Evolutionary conservation across 768 basidiomycete species (phyloP), one percentile per base, ranked within the genome.

Genomic region (Lactarius vividus): DNA sequence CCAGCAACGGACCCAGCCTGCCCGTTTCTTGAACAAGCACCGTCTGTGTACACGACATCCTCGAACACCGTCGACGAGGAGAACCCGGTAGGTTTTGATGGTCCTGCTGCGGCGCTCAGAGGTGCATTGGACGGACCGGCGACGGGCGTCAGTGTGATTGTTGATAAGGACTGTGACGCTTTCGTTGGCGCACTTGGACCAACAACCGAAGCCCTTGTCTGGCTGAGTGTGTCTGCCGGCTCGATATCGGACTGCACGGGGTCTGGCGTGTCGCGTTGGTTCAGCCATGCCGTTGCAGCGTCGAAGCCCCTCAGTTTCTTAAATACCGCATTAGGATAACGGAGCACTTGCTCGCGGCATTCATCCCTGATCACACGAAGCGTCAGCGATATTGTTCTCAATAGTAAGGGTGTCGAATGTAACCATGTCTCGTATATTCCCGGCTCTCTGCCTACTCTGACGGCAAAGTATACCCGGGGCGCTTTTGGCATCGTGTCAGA

Each of bases 11-110:
- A 82, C 1, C 82, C 85, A 3, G 33, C 35, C 72, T 86, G 77
- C 0, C 96, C 96, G 73, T 98, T 98, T 2, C 88, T 85, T 72
- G 84, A 85, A 69, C 93, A 94, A 7, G 94, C 89, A 13, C 96
- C 96, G 75, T 98, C 96, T 23, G 83, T 88, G 71, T 92, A 96
- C 1, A 94, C 94, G 15, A 89, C 77, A 49, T 78, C 74, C 70
- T 74, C 77, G 3, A 72, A 73, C 2, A 44, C 58, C 63, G 75
- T 76, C 29, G 79, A 74, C 13, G 68, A 59, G 28, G 39, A 23
- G 52, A 63, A n/a, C 28, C 57, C 63, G 62, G 64, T 53, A 42
- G 18, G 55, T 62, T 68, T 20, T 53, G 66, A 72, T 44, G n/a
- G 63, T n/a, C 49, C 57, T 29, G 29, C 57, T n/a, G 5, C 0